These are phyloP conservation scores for Lasiodiplodia gonubiensis DNA, from an alignment of 2,329 filamentous ascomycete species.

Conservation along the genomic window DNA sequence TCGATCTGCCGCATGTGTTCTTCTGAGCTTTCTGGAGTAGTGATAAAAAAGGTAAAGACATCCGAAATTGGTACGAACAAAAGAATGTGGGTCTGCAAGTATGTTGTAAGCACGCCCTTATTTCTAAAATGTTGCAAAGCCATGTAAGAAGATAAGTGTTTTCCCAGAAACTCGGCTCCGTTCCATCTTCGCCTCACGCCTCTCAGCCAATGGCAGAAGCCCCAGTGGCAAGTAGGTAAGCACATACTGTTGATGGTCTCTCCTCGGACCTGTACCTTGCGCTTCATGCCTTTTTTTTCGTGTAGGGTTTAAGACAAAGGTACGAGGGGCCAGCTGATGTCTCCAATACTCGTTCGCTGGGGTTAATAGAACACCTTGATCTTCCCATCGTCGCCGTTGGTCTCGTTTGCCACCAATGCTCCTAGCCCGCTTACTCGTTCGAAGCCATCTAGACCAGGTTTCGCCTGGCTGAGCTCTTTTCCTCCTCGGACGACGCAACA, in stretches of 20 bases:
- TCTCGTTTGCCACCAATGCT: neutral
- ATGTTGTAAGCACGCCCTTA: neutral
- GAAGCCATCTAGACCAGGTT: neutral
- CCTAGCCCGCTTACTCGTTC: neutral
- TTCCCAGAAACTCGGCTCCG: neutral
- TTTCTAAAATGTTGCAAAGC: neutral
- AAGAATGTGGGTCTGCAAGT: neutral
- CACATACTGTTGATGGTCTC: neutral
- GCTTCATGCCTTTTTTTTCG: neutral
- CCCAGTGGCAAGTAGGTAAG: neutral
- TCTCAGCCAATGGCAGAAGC: neutral
- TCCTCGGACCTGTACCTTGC: neutral
- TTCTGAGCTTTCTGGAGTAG: neutral
- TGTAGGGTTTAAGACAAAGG: neutral
- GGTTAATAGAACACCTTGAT: constrained; percentile 23
- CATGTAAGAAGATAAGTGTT: neutral
- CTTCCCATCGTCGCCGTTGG: neutral
- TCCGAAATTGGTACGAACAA: neutral
- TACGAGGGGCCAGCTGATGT: neutral
- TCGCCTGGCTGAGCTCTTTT: neutral
- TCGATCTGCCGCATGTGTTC: neutral
- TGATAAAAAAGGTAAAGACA: neutral
- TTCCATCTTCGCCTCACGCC: neutral
- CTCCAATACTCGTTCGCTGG: too few relatives aligned
- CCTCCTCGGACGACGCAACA: neutral